Percentiles rank a stretch among this genome's conserved stretches.
phyloP scores from a whole-genome alignment of 257 asterid genomes.

The Gardenia jasminoides region DNA sequence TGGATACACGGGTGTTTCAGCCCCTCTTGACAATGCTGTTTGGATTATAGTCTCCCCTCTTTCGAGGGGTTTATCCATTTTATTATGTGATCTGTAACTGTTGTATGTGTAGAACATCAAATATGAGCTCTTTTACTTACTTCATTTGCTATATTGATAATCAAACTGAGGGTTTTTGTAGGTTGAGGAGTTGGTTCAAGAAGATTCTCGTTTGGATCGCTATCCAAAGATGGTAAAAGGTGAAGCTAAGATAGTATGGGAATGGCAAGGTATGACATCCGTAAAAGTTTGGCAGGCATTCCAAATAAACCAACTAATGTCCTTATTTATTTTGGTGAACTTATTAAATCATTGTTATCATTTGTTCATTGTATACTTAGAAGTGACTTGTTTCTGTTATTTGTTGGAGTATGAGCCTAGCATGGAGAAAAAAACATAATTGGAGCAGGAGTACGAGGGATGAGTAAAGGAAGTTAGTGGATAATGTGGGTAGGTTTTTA shows the following conservation, averaged over 20 bases:
- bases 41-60: background rate
- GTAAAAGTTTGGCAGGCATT: background rate
- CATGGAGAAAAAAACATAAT: background rate
- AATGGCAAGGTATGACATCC: constrained; percentile 86
- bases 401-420: too few relatives aligned
- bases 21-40: background rate
- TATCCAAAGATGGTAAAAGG: constrained; percentile 84
- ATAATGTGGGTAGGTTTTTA: background rate
- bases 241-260: constrained; percentile 92
- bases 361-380: background rate
- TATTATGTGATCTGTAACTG: background rate
- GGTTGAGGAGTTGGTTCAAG: constrained; percentile 89
- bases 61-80: background rate
- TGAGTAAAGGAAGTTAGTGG: background rate
- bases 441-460: background rate
- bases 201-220: constrained; percentile 85
- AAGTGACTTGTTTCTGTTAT: background rate
- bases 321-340: background rate
- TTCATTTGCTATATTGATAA: background rate
- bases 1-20: background rate
- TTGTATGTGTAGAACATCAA: background rate
- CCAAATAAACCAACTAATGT: background rate
- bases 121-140: background rate
- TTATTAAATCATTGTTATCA: too few relatives aligned
- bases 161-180: constrained; percentile 18